Evolutionary conservation across 2,329 filamentous ascomycete species (phyloP), one percentile per base, ranked within the genome.

Genomic region (Graphilbum fragrans): DNA sequence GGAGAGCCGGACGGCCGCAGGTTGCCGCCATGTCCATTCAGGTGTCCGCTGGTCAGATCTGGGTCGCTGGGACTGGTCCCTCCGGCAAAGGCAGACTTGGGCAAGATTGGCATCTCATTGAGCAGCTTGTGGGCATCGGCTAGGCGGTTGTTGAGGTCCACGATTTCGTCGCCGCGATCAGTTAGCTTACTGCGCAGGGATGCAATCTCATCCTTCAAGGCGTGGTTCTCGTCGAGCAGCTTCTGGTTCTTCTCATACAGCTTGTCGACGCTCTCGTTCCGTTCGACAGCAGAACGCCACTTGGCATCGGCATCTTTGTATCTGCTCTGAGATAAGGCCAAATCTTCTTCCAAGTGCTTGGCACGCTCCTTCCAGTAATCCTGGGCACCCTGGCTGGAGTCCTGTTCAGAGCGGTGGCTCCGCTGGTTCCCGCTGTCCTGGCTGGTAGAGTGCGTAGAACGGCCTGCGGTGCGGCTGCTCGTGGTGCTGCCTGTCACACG

Each of bases 181-280:
- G n/a, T 29, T 8, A 29, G 25, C 8, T 29, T 14, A 29, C 8
- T 8, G 8, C 14, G 25, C 32, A 34, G 7, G 32, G 32, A 18
- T 18, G 40, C 36, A 32, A 44, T 38, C 18, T 46, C 41, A 14
- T 45, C 45, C 39, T 37, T 36, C 8, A 49, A 39, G 21, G 17
- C 33, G 40, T 53, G 52, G 34, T 52, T 53, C 36, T 47, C 40
- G 19, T 48, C 46, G 38, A 38, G 16, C 38, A 54, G 45, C 17
- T 43, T 35, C n/a, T 50, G 45, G 22, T 51, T 52, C 39, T 57
- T 50, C 37, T 50, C 44, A 32, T 51, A 49, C 44, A 57, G 49
- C 44, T 53, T n/a, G n/a, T 35, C 43, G 56, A 49, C 49, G 43
- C 53, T 34, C 43, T 57, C 48, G 37, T 50, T 53, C 19, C 51